These are phyloP conservation scores for Beauveria varroae DNA, from an alignment of 2,329 filamentous ascomycete species.

Conservation along the genomic window DNA sequence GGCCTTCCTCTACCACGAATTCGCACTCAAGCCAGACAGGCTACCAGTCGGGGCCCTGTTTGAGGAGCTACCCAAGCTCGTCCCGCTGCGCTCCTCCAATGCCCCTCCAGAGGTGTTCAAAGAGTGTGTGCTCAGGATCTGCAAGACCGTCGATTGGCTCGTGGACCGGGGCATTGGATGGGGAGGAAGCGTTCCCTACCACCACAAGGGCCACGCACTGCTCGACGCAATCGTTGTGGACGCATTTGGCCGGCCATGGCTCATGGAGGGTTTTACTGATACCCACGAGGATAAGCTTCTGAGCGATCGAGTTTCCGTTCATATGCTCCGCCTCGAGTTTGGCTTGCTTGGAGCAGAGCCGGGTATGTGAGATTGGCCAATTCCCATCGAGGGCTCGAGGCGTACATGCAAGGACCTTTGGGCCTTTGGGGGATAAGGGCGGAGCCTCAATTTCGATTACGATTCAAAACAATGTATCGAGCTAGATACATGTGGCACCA, in stretches of 20 bases:
- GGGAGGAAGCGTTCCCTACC: neutral
- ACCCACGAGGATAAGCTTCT: neutral
- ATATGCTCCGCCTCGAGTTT: neutral
- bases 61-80: neutral
- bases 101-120: neutral
- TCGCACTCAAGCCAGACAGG: neutral
- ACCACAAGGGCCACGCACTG: neutral
- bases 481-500: neutral
- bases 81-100: neutral
- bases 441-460: neutral
- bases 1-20: neutral
- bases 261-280: neutral
- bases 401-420: no score
- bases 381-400: no score
- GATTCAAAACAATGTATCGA: no score
- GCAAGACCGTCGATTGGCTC: slow-evolving; percentile 1
- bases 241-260: neutral
- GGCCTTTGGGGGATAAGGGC: no score
- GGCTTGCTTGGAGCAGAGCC: neutral
- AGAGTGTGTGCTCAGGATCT: neutral
- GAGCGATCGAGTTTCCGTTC: neutral
- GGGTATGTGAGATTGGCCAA: neutral
- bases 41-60: neutral
- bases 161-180: neutral
- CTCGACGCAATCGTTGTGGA: neutral